These are phyloP conservation scores for Russula sp. DNA, from an alignment of 768 basidiomycete genomes.

Conservation along the genomic window DNA sequence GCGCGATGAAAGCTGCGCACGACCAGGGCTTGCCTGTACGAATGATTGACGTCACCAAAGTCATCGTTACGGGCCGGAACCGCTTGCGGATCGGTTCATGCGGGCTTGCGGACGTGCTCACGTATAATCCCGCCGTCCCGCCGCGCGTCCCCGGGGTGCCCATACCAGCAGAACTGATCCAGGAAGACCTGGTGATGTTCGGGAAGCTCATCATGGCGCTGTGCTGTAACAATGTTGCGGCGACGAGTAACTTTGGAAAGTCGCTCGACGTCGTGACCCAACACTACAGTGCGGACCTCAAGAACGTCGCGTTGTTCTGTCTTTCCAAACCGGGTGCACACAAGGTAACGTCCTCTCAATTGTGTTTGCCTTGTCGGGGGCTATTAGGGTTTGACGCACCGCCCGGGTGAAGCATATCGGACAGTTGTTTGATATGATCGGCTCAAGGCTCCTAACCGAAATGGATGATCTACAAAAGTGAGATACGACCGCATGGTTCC, in stretches of 20 bases:
- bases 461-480: constrained; percentile 81
- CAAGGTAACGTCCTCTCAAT: constrained; percentile 42
- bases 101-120: constrained; percentile 80
- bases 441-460: constrained; percentile 64
- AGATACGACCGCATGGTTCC: constrained; percentile 24
- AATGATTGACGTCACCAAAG: constrained; percentile 79
- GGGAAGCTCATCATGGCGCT: constrained; percentile 79
- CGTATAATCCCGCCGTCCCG: constrained; percentile 47
- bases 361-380: not conserved
- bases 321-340: constrained; percentile 62
- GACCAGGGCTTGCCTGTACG: constrained; percentile 73
- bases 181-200: constrained; percentile 85
- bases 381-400: not conserved
- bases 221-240: constrained; percentile 61
- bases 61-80: constrained; percentile 86
- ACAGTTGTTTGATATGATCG: constrained; percentile 76
- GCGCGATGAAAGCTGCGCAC: constrained; percentile 82
- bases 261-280: constrained; percentile 67
- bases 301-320: constrained; percentile 72
- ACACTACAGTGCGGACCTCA: constrained; percentile 75
- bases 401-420: constrained; percentile 54
- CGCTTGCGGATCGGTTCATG: constrained; percentile 84
- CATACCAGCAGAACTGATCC: constrained; percentile 45
- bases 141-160: constrained; percentile 3
- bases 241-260: constrained; percentile 59